Conservation (phyloP, 352 stramenopile species). For the Peronospora tabacina region DNA sequence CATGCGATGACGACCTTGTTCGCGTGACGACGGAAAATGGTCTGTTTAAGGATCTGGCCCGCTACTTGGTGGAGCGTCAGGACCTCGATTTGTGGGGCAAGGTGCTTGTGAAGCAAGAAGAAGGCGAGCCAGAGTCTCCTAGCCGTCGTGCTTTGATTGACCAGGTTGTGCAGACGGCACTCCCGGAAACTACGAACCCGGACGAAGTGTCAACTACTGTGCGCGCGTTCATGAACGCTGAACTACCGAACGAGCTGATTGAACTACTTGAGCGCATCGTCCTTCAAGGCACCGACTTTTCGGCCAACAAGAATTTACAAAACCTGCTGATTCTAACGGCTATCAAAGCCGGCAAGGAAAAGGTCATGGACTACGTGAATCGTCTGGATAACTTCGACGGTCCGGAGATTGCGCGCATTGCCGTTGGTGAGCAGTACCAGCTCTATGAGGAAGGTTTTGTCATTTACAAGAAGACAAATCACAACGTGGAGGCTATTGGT, state of each 20-base stretch:
- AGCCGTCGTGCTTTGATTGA: constrained; percentile 96
- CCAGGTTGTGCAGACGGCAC: constrained; percentile 98
- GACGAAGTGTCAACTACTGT: constrained; percentile 99
- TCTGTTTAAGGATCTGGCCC: constrained; percentile 98
- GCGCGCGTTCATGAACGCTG: constrained; percentile 99
- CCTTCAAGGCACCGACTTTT: constrained; percentile 99
- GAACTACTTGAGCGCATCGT: constrained; percentile 99
- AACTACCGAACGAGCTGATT: constrained; percentile 98
- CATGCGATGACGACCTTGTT: constrained; percentile 99
- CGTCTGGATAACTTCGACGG: constrained; percentile 99
- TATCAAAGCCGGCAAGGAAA: constrained; percentile 96
- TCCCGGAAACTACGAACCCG: constrained; percentile 97
- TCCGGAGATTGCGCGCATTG: constrained; percentile 98
- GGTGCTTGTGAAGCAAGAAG: constrained; percentile 89
- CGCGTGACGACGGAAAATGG: constrained; percentile 98
- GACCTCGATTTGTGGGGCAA: constrained; percentile 98
- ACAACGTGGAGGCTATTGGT: constrained; percentile 92
- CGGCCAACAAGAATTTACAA: constrained; percentile 99
- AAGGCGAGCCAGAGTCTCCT: constrained; percentile 87
- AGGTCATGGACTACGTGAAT: constrained; percentile 99
- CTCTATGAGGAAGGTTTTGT: constrained; percentile 99
- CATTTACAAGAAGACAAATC: constrained; percentile 99
- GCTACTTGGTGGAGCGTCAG: constrained; percentile 98
- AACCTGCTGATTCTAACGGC: constrained; percentile 99
- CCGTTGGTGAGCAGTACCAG: constrained; percentile 96